Evolutionary conservation across 306 rosid genomes (phyloP), one percentile per base, ranked within the genome.

Genomic region (Casuarina equisetifolia): DNA sequence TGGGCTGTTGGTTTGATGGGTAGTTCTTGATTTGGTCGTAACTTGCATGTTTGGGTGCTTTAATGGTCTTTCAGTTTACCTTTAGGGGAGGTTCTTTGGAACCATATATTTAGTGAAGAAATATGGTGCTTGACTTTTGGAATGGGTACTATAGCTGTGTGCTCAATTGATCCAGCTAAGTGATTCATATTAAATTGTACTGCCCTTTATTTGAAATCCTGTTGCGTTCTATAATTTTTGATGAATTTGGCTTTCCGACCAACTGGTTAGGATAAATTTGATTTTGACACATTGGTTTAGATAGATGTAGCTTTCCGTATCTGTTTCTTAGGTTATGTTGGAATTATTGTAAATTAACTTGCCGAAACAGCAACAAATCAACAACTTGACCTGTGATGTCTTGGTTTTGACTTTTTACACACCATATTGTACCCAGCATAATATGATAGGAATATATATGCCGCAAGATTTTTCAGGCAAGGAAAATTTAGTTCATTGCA

Each of bases 11-110:
- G 20, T 40, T 32, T 67, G 9, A 25, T 67, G 71, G 71, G 32
- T n/a, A 17, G 16, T 17, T 7, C 5, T 40, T 67, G 50, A 67
- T 42, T 67, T 40, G n/a, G 71, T 58, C 25, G 39, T 16, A 43
- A 40, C 25, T 42, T 67, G 32, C 16, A 44, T 66, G 71, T 67
- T 17, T 67, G 71, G 71, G 13, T 42, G 49, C n/a, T 67, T 67
- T 42, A 10, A 8, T 5, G 1, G 71, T 40, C 35, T 67, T 6
- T 12, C 15, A 36, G 45, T 63, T 32, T 10, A 10, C 4, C 70
- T 66, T 66, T 66, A 17, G 7, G 3, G 49, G 46, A 12, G 17
- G 40, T 67, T 67, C 4, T 62, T 13, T 13, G 44, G 12, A 36
- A 9, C 5, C 36, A 3, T 32, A 13, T 61, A 36, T 36, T 58